A percentile compares a stretch with the other conserved stretches of the same genome.
Conservation (phyloP, 192 early-diverging fungal species). For the Phlyctochytrium planicorne region DNA sequence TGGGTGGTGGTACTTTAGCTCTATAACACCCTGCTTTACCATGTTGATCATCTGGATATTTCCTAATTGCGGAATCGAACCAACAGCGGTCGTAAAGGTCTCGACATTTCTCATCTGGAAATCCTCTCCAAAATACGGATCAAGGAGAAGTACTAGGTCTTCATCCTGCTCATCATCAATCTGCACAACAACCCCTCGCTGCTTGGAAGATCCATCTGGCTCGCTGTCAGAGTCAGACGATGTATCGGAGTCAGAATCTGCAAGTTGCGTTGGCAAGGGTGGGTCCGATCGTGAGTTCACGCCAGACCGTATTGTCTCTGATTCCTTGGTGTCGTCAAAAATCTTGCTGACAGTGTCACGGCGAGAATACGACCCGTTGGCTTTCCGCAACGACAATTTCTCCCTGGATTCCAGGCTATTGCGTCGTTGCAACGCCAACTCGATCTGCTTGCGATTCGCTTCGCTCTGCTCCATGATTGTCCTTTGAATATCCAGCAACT, state of each 20-base stretch:
- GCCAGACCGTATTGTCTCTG: no score
- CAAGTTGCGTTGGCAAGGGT: conserved; percentile 6
- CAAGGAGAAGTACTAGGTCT: conserved; percentile 54
- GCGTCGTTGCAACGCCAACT: conserved; percentile 33
- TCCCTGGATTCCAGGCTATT: conserved; percentile 1
- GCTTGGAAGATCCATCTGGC: conserved; percentile 21
- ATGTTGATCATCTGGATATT: conserved; percentile 56
- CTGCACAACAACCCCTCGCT: conserved; percentile 61
- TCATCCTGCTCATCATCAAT: conserved; percentile 82
- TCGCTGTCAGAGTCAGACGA: conserved; percentile 42
- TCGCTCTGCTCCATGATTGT: conserved; percentile 67
- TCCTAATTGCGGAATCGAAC: conserved; percentile 15
- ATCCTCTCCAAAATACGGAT: conserved; percentile 55
- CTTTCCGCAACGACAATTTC: neutral
- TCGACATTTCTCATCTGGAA: conserved; percentile 64
- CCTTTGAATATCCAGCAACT: conserved; percentile 67
- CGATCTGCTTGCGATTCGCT: conserved; percentile 61
- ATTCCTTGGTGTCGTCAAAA: conserved; percentile 4
- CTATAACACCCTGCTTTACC: conserved; percentile 62
- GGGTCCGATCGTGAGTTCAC: no score
- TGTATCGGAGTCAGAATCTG: conserved; percentile 32
- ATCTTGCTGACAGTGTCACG: neutral
- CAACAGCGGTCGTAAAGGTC: conserved; percentile 7
- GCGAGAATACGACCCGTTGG: neutral
- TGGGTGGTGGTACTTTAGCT: conserved; percentile 60